Percentiles rank a stretch among this genome's conserved stretches.
Evolutionary conservation across 305 asterid species (phyloP).

Genomic region (Solanum hybrid): DNA sequence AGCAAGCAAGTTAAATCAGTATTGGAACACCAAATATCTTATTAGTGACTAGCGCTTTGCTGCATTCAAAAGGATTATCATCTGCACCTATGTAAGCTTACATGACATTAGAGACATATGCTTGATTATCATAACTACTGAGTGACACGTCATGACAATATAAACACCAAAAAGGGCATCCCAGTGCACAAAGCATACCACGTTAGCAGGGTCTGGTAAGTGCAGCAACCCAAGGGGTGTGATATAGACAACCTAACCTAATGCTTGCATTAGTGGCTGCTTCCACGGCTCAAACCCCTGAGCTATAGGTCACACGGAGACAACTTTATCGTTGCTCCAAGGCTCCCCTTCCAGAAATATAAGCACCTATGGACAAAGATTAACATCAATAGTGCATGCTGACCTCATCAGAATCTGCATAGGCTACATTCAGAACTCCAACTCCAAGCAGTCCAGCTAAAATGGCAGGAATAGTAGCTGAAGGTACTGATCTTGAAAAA

Average conservation of each 20-base stretch:
- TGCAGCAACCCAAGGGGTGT: background rate
- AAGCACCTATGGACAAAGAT: background rate
- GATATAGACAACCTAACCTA: background rate
- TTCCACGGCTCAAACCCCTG: background rate
- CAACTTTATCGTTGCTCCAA: background rate
- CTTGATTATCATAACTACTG: background rate
- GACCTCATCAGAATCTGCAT: conserved; percentile 72
- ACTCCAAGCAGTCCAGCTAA: conserved; percentile 75
- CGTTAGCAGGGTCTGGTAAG: background rate
- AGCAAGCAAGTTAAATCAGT: conserved; percentile 12
- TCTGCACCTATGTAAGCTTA: background rate
- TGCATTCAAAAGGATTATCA: background rate
- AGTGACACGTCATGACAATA: background rate
- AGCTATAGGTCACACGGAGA: background rate
- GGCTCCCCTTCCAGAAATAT: background rate
- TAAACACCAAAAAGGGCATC: background rate
- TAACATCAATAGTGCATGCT: conserved; percentile 7
- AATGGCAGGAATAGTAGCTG: conserved; percentile 25
- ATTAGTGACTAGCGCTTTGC: background rate
- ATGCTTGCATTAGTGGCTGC: background rate
- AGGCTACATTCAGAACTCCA: conserved; percentile 47
- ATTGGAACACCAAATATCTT: conserved; percentile 5
- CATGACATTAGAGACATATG: background rate
- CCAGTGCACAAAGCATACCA: background rate
- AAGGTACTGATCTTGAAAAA: conserved; percentile 10